Base-by-base conservation (phyloP, 495 filamentous ascomycete genomes). In the Hypoxylon perforatum region DNA sequence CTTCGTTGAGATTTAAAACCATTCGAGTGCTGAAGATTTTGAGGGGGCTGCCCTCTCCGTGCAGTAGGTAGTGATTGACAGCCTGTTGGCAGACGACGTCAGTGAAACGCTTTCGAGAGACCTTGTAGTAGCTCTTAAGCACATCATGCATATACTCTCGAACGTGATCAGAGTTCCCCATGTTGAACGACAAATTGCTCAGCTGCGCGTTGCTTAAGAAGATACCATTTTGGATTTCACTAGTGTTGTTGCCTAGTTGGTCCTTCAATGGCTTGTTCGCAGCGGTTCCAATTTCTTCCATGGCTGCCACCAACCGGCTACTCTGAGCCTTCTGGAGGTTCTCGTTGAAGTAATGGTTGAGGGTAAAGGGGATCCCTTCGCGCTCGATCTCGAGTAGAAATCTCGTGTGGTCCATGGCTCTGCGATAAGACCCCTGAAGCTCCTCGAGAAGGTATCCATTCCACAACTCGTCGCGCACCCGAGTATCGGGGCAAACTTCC, bases 121-220 rank as follows among this genome's bases (percentile, higher is more conserved):
- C 84, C 42, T 84, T 83, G 75, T 91, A 90, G 69, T 91, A 91
- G 1, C 81, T 75, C 45, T 81, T 54, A 1, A 90, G 72, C 14
- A 84, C 81, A 58, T 90, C 84, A 46, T 89, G 85, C 6, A 90
- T 79, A 0, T 86, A 80, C 45, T 82, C 74, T 7, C 80, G 64
- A 2, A 76, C 76, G n/a, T 84, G 75, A 0, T 83, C 73, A 0
- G 58, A 53, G 56, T 87, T 90, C 60, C 71, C 78, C 70, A 81
- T 82, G 44, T 76, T 69, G 38, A 72, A 47, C 7, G 63, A 65
- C 1, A 72, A 42, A 3, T 53, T 54, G 15, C 42, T 28, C 41
- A 80, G 17, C 12, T 71, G 46, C 0, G 53, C 56, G 0, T 35
- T 14, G 22, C 12, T 53, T 9, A 71, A 12, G 55, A 53, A 44